phyloP scores from a whole-genome alignment of 192 early-diverging fungal species.

The Endogone sp. region DNA sequence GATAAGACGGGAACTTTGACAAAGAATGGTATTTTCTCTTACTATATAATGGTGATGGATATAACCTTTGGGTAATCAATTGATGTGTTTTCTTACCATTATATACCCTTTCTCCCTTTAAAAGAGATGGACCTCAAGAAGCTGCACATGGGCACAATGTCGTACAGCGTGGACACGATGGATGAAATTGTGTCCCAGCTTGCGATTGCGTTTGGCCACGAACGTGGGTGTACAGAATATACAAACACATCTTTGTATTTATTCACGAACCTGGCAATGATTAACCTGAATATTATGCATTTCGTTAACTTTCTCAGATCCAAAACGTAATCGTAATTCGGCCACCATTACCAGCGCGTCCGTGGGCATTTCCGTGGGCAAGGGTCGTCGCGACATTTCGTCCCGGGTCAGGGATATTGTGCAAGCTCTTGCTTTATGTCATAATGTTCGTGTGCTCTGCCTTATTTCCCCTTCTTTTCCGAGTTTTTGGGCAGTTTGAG shows the following conservation, averaged over 20 bases:
- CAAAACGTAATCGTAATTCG: not conserved
- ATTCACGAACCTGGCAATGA: slow-evolving; percentile 4
- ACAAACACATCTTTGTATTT: not conserved
- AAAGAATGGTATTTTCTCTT: slow-evolving; percentile 63
- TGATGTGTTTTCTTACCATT: too few relatives aligned
- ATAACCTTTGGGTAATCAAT: not conserved
- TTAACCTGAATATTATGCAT: too few relatives aligned
- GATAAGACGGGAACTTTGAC: slow-evolving; percentile 98
- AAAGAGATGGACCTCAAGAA: slow-evolving; percentile 94
- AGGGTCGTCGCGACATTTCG: slow-evolving; percentile 78
- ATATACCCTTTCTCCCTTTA: not conserved
- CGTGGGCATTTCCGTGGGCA: slow-evolving; percentile 35
- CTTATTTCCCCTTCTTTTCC: not conserved
- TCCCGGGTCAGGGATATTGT: slow-evolving; percentile 85
- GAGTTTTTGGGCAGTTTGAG: not conserved
- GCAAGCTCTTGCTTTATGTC: slow-evolving; percentile 83
- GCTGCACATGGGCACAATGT: slow-evolving; percentile 94
- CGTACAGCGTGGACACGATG: slow-evolving; percentile 85
- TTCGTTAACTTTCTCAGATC: too few relatives aligned
- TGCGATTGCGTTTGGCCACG: slow-evolving; percentile 37
- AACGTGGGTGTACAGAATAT: not conserved
- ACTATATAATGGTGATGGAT: not conserved
- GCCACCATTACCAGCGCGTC: not conserved
- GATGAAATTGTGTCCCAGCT: slow-evolving; percentile 80
- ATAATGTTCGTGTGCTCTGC: slow-evolving; percentile 61